A percentile compares a stretch with the other conserved stretches of the same genome.
These are phyloP conservation scores for Spizellomyces sp. DNA, from an alignment of 192 early-diverging fungal genomes.

Conservation along the genomic window DNA sequence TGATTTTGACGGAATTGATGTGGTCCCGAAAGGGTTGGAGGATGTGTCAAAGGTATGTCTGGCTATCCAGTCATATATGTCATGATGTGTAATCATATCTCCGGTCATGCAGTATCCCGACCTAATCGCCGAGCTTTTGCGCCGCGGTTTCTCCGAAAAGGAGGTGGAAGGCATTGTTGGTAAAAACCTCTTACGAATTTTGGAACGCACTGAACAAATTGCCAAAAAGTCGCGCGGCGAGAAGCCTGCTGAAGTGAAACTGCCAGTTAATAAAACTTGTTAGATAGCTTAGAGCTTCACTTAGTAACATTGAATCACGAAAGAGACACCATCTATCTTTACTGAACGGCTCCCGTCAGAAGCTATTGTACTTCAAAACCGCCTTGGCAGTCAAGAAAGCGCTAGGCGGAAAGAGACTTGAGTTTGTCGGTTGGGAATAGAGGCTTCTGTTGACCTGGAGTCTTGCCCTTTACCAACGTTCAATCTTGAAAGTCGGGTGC, in stretches of 20 bases:
- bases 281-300: background rate
- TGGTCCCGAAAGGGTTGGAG: conserved; percentile 55
- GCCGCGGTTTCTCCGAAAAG: conserved; percentile 38
- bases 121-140: conserved; percentile 44
- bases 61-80: background rate
- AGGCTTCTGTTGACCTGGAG: too few species aligned
- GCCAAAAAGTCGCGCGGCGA: conserved; percentile 5
- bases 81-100: background rate
- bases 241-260: conserved; percentile 10
- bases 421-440: too few species aligned
- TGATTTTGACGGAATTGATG: conserved; percentile 64
- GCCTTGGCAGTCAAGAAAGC: too few species aligned
- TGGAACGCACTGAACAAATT: conserved; percentile 40
- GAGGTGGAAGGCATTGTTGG: conserved; percentile 48
- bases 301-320: too few species aligned
- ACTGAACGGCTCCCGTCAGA: too few species aligned
- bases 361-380: too few species aligned
- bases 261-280: conserved; percentile 20
- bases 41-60: conserved; percentile 54
- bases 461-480: too few species aligned
- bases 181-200: conserved; percentile 43
- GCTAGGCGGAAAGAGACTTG: too few species aligned
- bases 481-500: too few species aligned
- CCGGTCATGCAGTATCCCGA: conserved; percentile 40
- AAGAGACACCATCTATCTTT: too few species aligned